These are phyloP conservation scores for Colletotrichum kahawae DNA, from an alignment of 2,329 filamentous ascomycete genomes.

Conservation along the genomic window DNA sequence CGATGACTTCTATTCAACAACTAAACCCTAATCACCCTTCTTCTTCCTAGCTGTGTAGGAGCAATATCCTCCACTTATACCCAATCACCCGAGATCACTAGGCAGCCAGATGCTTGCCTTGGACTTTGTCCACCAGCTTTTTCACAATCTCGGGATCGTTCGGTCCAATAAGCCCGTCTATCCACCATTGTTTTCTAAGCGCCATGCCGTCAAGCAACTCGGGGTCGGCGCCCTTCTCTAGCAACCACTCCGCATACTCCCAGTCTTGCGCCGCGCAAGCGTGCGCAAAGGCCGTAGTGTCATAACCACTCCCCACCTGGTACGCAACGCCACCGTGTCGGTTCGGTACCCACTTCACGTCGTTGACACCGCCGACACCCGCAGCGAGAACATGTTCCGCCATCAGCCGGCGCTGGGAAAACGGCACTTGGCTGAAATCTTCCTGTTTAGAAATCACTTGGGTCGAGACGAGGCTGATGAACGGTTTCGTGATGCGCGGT, in stretches of 20 bases:
- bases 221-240: not conserved
- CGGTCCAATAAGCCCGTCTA: rapidly evolving
- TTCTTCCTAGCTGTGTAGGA: rapidly evolving
- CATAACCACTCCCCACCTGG: not conserved
- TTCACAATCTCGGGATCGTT: not conserved
- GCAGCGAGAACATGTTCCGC: not conserved
- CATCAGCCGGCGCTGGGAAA: not conserved
- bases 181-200: not conserved
- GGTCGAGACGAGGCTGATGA: not conserved
- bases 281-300: not conserved
- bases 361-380: not conserved
- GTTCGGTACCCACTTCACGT: not conserved
- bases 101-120: not conserved
- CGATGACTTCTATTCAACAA: not conserved
- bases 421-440: not conserved
- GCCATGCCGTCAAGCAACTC: not conserved
- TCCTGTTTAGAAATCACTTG: not conserved
- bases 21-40: not conserved
- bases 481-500: not conserved
- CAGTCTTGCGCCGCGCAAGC: not conserved
- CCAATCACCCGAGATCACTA: not conserved
- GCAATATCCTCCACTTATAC: not conserved
- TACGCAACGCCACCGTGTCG: rapidly evolving
- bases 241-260: not conserved
- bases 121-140: not conserved